phyloP scores from a whole-genome alignment of 495 filamentous ascomycete genomes.

The Penicillium flavigenum region DNA sequence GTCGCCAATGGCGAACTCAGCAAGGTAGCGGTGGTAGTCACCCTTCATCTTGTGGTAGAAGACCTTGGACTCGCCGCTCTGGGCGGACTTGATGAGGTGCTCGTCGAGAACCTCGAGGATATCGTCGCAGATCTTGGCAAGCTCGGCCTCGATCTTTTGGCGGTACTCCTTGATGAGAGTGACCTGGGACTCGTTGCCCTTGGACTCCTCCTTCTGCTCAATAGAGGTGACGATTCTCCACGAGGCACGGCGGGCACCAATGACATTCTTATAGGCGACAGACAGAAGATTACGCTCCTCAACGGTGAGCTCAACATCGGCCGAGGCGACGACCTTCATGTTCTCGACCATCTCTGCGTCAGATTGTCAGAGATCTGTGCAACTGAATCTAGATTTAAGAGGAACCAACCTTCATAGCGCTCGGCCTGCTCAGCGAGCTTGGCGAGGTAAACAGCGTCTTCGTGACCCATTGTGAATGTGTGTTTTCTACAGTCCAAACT shows the following conservation, averaged over 20 bases:
- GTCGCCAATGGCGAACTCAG: slow-evolving; percentile 96
- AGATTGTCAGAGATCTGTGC: slow-evolving; percentile 23
- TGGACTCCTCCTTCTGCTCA: slow-evolving; percentile 99
- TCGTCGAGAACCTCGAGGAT: slow-evolving; percentile 95
- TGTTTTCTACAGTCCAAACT: slow-evolving; percentile 22
- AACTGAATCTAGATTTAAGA: neutral
- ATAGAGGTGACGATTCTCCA: slow-evolving; percentile 99
- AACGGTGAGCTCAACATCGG: slow-evolving; percentile 93
- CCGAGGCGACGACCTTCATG: slow-evolving; percentile 98
- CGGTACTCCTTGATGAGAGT: slow-evolving; percentile 98
- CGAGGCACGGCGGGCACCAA: slow-evolving; percentile 96
- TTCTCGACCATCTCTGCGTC: slow-evolving; percentile 97
- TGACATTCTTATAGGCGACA: slow-evolving; percentile 99
- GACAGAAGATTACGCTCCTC: slow-evolving; percentile 99
- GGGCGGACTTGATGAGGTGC: slow-evolving; percentile 93
- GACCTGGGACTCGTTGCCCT: slow-evolving; percentile 95
- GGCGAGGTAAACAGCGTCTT: slow-evolving; percentile 98
- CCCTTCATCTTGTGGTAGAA: slow-evolving; percentile 99
- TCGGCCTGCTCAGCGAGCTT: slow-evolving; percentile 99
- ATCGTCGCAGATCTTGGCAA: slow-evolving; percentile 99
- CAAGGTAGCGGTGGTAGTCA: slow-evolving; percentile 99
- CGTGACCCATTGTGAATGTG: slow-evolving; percentile 86
- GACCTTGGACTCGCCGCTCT: slow-evolving; percentile 98
- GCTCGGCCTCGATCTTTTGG: slow-evolving; percentile 97
- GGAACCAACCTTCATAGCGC: slow-evolving; percentile 92